These are phyloP conservation scores for Penicillium italicum DNA, from an alignment of 2,329 filamentous ascomycete species.

Conservation along the genomic window DNA sequence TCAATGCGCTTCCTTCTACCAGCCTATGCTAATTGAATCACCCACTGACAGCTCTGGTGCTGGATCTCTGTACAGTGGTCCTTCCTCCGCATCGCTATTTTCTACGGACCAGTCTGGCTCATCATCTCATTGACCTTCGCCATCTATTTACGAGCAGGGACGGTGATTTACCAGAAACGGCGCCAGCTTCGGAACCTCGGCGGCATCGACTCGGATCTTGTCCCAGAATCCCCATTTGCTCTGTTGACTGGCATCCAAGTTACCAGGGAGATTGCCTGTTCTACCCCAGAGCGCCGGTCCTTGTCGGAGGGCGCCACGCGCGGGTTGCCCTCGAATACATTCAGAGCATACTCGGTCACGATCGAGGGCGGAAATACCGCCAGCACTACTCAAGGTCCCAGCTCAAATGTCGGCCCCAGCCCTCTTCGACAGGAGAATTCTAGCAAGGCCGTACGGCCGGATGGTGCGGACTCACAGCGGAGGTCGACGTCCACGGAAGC, in stretches of 20 bases:
- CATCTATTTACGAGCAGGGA: slow-evolving; percentile 42
- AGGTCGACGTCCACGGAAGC: slow-evolving; percentile 25
- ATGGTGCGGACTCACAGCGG: slow-evolving; percentile 11
- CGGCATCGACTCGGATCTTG: slow-evolving; percentile 43
- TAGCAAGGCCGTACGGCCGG: not conserved
- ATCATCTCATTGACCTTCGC: slow-evolving; percentile 39
- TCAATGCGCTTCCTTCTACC: not conserved
- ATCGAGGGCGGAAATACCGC: slow-evolving; percentile 25
- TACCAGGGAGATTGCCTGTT: slow-evolving; percentile 49
- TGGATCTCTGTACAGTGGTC: slow-evolving; percentile 69
- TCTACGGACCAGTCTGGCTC: slow-evolving; percentile 57
- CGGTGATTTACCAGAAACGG: slow-evolving; percentile 52
- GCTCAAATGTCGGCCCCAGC: not conserved
- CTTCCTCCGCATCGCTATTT: slow-evolving; percentile 67
- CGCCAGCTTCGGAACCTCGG: slow-evolving; percentile 58
- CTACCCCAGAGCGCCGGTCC: slow-evolving; percentile 7
- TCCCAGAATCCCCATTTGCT: slow-evolving; percentile 40
- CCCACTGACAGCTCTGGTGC: slow-evolving; percentile 66
- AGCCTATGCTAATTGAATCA: not conserved
- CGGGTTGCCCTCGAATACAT: slow-evolving; percentile 4
- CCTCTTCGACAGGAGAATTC: slow-evolving; percentile 1
- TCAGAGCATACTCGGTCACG: slow-evolving; percentile 33
- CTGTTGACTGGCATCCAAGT: slow-evolving; percentile 65
- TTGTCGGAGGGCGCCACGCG: slow-evolving; percentile 1
- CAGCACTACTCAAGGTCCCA: not conserved